These are phyloP conservation scores for Chaetomiaceae sp. DNA, from an alignment of 2,329 filamentous ascomycete species.

Conservation along the genomic window DNA sequence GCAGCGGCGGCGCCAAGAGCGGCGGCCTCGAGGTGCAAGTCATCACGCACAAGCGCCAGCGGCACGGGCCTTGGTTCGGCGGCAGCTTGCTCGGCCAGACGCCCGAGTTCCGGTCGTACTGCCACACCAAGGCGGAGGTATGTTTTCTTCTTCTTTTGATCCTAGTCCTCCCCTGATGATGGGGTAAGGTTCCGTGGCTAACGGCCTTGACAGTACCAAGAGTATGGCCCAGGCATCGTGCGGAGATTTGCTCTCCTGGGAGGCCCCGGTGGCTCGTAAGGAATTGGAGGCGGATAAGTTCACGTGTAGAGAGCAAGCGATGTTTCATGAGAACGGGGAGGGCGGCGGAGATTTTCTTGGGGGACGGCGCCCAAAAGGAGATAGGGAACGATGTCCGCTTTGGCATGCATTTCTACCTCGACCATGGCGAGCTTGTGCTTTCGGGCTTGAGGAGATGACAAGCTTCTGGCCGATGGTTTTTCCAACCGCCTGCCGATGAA, in stretches of 20 bases:
- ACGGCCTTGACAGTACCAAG: slow-evolving; percentile 63
- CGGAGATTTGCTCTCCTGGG: slow-evolving; percentile 89
- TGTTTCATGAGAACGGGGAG: slow-evolving; percentile 14
- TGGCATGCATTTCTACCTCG: not conserved
- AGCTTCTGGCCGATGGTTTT: too few relatives aligned
- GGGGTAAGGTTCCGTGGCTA: slow-evolving; percentile 8
- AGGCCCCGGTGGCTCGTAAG: slow-evolving; percentile 74
- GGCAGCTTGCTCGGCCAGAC: slow-evolving; percentile 94
- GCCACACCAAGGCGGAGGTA: slow-evolving; percentile 81
- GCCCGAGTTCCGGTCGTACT: slow-evolving; percentile 97
- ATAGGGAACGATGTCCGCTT: slow-evolving; percentile 17
- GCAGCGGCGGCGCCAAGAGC: slow-evolving; percentile 85
- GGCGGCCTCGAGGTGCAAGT: slow-evolving; percentile 95
- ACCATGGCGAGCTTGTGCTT: not conserved
- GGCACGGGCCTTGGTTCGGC: slow-evolving; percentile 97
- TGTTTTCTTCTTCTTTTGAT: slow-evolving; percentile 21
- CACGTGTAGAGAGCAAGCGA: slow-evolving; percentile 18
- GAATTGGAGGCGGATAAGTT: slow-evolving; percentile 4
- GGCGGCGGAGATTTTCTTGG: slow-evolving; percentile 8
- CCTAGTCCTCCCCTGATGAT: too few relatives aligned
- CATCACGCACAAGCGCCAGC: slow-evolving; percentile 93
- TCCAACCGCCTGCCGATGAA: too few relatives aligned
- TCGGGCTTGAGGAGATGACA: not conserved
- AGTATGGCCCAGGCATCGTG: slow-evolving; percentile 93
- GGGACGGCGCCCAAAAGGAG: slow-evolving; percentile 19